phyloP scores from a whole-genome alignment of 495 filamentous ascomycete genomes.

The Sporormia fimetaria region DNA sequence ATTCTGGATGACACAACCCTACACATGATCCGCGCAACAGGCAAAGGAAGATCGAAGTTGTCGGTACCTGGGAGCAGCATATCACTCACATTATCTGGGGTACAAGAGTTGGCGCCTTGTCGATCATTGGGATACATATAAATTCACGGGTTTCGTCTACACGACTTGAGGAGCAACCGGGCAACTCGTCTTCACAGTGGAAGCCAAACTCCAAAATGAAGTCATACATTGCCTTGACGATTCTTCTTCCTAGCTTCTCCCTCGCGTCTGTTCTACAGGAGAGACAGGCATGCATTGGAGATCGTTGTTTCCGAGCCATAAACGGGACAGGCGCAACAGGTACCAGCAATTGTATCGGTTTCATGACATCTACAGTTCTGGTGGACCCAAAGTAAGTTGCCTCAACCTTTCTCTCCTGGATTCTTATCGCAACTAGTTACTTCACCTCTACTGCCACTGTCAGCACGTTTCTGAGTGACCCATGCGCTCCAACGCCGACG shows the following conservation, averaged over 20 bases:
- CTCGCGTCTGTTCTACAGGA: conserved; percentile 7
- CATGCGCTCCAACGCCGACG: neutral
- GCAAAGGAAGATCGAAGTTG: too few species aligned
- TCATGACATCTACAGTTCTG: conserved; percentile 13
- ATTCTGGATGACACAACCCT: too few species aligned
- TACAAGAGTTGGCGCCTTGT: too few species aligned
- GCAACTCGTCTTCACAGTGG: neutral
- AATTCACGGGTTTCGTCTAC: too few species aligned
- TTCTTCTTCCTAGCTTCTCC: conserved; percentile 3
- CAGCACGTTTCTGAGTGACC: neutral
- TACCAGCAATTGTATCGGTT: conserved; percentile 12
- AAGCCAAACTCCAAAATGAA: conserved; percentile 11
- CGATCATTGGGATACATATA: too few species aligned
- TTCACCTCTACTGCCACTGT: conserved; percentile 6
- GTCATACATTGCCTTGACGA: conserved; percentile 1
- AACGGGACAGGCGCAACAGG: conserved; percentile 12
- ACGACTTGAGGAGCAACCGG: too few species aligned
- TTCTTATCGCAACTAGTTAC: neutral
- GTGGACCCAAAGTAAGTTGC: conserved; percentile 14
- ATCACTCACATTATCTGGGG: too few species aligned
- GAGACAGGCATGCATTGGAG: conserved; percentile 9
- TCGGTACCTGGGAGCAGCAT: too few species aligned
- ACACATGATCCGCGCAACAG: too few species aligned
- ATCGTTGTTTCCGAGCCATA: conserved; percentile 17
- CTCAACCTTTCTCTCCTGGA: neutral